Conservation (phyloP, 2,329 filamentous ascomycete species). For the Xylaria sp. region DNA sequence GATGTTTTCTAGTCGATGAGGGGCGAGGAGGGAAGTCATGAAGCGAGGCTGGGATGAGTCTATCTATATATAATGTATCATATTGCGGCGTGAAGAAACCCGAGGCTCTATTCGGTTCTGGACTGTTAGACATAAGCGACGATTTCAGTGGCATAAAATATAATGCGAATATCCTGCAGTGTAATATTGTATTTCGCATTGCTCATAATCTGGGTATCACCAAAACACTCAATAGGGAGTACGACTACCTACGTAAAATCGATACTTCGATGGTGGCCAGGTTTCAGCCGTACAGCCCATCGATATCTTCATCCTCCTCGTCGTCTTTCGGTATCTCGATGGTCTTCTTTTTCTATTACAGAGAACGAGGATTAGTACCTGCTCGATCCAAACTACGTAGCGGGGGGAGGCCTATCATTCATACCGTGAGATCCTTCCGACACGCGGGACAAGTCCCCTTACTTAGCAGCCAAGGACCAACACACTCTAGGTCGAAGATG, state of each 20-base stretch:
- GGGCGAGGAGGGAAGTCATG: background rate
- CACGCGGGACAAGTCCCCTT: slow-evolving; percentile 74
- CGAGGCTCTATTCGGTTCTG: background rate
- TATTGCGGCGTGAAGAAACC: background rate
- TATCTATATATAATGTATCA: slow-evolving; percentile 7
- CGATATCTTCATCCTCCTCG: slow-evolving; percentile 63
- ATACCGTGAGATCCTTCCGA: slow-evolving; percentile 63
- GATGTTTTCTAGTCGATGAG: slow-evolving; percentile 35
- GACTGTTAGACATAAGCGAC: background rate
- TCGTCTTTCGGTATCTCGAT: slow-evolving; percentile 56
- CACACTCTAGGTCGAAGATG: slow-evolving; percentile 73
- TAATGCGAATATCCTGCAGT: background rate
- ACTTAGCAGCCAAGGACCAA: slow-evolving; percentile 71
- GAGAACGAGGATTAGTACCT: slow-evolving; percentile 7
- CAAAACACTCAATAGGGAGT: slow-evolving; percentile 13
- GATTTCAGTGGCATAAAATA: background rate
- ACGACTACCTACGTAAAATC: slow-evolving; percentile 7
- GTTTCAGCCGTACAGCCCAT: slow-evolving; percentile 58
- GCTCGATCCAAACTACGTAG: background rate
- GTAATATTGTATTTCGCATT: background rate
- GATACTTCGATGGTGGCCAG: background rate
- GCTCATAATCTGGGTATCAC: slow-evolving; percentile 31
- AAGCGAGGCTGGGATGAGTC: background rate
- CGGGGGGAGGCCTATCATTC: background rate
- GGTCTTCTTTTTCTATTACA: slow-evolving; percentile 61